A percentile compares a stretch with the other conserved stretches of the same genome.
These are phyloP conservation scores for Solanum arcanum DNA, from an alignment of 257 asterid species.

Conservation along the genomic window DNA sequence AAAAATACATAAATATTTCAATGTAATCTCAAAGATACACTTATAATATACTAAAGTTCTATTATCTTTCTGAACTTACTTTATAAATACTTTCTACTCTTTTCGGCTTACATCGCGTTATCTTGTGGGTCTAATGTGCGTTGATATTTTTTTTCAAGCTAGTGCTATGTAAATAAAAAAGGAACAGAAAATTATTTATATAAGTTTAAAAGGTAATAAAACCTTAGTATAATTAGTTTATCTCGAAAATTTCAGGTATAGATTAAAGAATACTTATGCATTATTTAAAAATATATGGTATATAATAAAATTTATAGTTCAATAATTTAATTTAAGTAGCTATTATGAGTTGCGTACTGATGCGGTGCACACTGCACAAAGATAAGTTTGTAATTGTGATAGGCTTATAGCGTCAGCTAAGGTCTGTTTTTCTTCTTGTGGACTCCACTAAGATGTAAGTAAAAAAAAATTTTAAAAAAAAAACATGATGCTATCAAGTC, in stretches of 20 bases:
- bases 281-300: no score
- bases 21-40: no score
- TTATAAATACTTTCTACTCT: no score
- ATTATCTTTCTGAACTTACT: rapidly evolving
- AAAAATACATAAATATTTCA: no score
- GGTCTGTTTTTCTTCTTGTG: not conserved
- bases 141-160: no score
- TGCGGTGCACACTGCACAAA: not conserved
- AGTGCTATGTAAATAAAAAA: no score
- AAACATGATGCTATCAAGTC: not conserved
- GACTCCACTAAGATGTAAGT: not conserved
- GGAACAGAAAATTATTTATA: no score
- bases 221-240: rapidly evolving
- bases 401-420: not conserved
- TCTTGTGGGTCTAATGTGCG: rapidly evolving
- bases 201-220: rapidly evolving
- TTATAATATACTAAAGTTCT: no score
- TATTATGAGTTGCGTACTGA: not conserved
- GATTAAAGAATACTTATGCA: rapidly evolving
- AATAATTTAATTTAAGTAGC: no score
- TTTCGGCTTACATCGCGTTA: rapidly evolving
- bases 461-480: not conserved
- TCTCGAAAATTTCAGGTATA: no score
- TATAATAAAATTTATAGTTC: no score
- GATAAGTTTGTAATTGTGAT: not conserved